Conservation (phyloP, 192 early-diverging fungal genomes). For the Jimgerdemannia flammicorona region DNA sequence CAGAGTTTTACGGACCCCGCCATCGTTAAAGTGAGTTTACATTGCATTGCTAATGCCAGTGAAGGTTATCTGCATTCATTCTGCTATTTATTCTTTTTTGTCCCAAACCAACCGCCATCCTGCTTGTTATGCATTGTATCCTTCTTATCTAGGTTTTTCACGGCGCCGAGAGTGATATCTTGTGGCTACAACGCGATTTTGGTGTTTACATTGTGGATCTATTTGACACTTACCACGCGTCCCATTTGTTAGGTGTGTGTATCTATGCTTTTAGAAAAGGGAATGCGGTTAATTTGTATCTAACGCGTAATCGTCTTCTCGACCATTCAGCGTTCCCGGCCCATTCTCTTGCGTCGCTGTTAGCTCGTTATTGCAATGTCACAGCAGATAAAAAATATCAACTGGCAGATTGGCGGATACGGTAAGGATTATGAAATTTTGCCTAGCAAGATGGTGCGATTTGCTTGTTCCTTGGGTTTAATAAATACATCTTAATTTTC, state of each 20-base stretch:
- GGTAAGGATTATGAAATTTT: slow-evolving; percentile 36
- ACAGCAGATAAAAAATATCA: slow-evolving; percentile 93
- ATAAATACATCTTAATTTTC: too few species aligned
- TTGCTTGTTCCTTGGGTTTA: too few species aligned
- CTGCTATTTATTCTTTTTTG: background rate
- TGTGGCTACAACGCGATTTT: slow-evolving; percentile 98
- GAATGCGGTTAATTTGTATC: background rate
- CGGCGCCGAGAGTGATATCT: slow-evolving; percentile 93
- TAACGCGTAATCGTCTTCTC: background rate
- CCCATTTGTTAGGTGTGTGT: slow-evolving; percentile 64
- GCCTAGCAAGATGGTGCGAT: too few species aligned
- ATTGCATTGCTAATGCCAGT: background rate
- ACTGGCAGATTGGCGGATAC: slow-evolving; percentile 95
- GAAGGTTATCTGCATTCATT: background rate
- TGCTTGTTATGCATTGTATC: background rate
- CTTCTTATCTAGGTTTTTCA: slow-evolving; percentile 62
- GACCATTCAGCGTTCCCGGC: slow-evolving; percentile 51
- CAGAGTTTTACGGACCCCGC: slow-evolving; percentile 80
- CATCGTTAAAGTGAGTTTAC: slow-evolving; percentile 66
- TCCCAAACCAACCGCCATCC: background rate
- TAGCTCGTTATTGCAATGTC: slow-evolving; percentile 74
- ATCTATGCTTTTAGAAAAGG: too few species aligned
- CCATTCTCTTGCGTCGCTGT: slow-evolving; percentile 80
- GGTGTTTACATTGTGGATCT: slow-evolving; percentile 94
- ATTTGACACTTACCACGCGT: slow-evolving; percentile 96